Percentiles rank a stretch among this genome's conserved stretches.
Evolutionary conservation across 139 green algal genomes (phyloP).

Genomic region (Coccomyxa sp.): DNA sequence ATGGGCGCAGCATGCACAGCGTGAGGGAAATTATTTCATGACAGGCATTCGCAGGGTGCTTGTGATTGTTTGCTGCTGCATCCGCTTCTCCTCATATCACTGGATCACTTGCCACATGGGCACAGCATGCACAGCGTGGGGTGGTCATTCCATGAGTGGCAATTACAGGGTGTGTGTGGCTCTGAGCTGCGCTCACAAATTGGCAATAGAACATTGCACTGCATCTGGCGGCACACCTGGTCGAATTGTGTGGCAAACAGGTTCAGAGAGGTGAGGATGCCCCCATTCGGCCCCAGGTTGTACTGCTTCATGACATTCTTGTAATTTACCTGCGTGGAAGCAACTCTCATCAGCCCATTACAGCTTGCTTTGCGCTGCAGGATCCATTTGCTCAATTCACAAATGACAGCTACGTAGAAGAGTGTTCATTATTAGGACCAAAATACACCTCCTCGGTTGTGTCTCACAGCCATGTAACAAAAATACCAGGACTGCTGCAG

Average conservation of each 20-base stretch:
- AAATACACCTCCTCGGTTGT: background rate
- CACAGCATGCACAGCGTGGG: no score
- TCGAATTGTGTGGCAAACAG: slow-evolving; percentile 98
- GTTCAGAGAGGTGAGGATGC: slow-evolving; percentile 95
- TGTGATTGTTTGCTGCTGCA: no score
- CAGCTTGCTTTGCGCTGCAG: no score
- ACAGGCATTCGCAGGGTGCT: no score
- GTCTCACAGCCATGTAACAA: no score
- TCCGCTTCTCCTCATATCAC: no score
- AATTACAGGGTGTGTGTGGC: no score
- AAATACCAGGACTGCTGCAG: no score
- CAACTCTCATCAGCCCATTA: background rate
- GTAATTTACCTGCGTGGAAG: slow-evolving; percentile 81
- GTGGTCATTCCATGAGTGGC: no score
- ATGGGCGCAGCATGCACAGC: background rate
- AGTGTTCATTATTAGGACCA: background rate
- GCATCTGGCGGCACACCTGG: slow-evolving; percentile 48
- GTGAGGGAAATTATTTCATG: slow-evolving; percentile 6
- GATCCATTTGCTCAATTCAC: background rate
- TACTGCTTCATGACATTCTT: slow-evolving; percentile 99
- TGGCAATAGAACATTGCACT: no score
- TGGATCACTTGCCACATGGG: no score
- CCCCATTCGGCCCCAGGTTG: slow-evolving; percentile 92
- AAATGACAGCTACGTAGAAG: background rate
- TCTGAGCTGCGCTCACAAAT: no score